Percentiles rank a stretch among this genome's conserved stretches.
Conservation (phyloP, 2,329 filamentous ascomycete species). For the Ophiocordyceps sinensis region DNA sequence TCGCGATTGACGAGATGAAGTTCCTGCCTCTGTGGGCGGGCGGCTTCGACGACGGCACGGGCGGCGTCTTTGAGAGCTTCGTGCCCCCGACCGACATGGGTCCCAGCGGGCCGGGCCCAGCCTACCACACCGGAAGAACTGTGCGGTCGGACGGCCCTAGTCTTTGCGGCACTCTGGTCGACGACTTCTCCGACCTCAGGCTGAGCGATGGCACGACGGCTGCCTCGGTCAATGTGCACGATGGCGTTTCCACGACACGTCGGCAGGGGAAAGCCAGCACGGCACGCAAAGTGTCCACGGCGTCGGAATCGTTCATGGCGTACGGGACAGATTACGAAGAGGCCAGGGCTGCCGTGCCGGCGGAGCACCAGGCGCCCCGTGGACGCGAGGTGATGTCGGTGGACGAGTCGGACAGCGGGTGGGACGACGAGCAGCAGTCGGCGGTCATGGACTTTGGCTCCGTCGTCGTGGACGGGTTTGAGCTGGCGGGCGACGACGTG, state of each 20-base stretch:
- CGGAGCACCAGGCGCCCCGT: not conserved
- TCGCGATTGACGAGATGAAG: conserved; percentile 42
- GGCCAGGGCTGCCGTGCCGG: conserved; percentile 19
- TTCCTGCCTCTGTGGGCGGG: conserved; percentile 54
- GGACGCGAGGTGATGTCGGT: not conserved
- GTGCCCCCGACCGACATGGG: conserved; percentile 29
- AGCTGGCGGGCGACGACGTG: not conserved
- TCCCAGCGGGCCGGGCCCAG: conserved; percentile 30
- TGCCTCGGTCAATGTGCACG: conserved; percentile 23
- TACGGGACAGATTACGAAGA: conserved; percentile 17
- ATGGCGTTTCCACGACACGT: conserved; percentile 23
- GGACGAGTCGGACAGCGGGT: conserved; percentile 3
- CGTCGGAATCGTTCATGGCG: conserved; percentile 20
- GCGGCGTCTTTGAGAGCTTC: conserved; percentile 29
- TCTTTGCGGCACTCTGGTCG: conserved; percentile 18
- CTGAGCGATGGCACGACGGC: conserved; percentile 18
- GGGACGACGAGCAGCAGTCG: not conserved
- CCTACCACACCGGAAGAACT: conserved; percentile 29
- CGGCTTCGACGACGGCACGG: conserved; percentile 35
- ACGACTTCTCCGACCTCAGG: conserved; percentile 18
- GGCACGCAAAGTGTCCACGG: conserved; percentile 15
- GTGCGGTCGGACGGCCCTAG: conserved; percentile 19
- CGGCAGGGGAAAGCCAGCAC: conserved; percentile 16
- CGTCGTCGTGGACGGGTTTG: not conserved
- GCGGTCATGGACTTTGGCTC: not conserved